Evolutionary conservation across 345 rosid genomes (phyloP), one percentile per base, ranked within the genome.

Genomic region (Dipteronia dyeriana): DNA sequence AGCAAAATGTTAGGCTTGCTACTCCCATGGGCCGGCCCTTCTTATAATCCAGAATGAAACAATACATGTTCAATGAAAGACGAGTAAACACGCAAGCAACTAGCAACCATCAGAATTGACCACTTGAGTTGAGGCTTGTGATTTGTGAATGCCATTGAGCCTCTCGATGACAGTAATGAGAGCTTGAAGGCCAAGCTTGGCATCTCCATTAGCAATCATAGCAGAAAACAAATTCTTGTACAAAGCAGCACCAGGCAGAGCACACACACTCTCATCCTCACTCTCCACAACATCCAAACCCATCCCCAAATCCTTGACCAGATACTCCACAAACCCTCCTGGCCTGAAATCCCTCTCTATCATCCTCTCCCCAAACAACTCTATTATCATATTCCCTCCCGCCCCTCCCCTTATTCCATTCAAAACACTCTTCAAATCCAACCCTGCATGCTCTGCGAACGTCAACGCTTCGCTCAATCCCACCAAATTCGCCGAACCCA

Each of bases 271-370:
- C 56, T 76, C 82, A 59, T 75, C 87, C 19, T 83, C 91, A 1
- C 70, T 82, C 57, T 80, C 89, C 59, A 84, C 85, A 19, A 79
- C 78, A 83, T 88, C 84, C 68, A 86, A 88, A 5, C 95, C 94
- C 91, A 93, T 88, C 9, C 95, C 97, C 86, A 91, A 79, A 79
- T 95, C 98, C 86, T 95, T 95, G 77, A 93, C 94, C 81, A 91
- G 86, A 53, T 93, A 95, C 84, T 93, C 94, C 0, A 91, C 91
- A 39, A 86, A 88, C 53, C 88, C 98, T 0, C 97, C 95, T 0
- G 94, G 89, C 82, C 77, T 85, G 51, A 88, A 89, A 65, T 93
- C 95, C 75, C 90, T 86, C 57, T 70, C 82, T 0, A 82, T 85
- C 93, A 90, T 86, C 83, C 94, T 90, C 72, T 69, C 87, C 73